phyloP scores from a whole-genome alignment of 176 grass and related monocot genomes.

The Aechmea fasciata region DNA sequence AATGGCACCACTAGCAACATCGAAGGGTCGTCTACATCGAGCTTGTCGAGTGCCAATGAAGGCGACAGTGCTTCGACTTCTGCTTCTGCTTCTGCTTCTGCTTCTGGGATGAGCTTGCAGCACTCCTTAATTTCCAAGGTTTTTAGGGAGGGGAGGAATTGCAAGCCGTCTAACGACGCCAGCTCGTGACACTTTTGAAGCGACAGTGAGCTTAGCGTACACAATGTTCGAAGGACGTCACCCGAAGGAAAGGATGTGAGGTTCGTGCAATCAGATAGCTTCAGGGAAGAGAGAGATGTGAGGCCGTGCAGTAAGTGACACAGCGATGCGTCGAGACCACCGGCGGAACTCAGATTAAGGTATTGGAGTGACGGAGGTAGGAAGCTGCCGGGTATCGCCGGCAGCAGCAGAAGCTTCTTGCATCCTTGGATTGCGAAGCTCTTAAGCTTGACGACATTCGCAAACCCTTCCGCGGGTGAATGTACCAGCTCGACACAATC shows the following conservation, averaged over 20 bases:
- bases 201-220: constrained; percentile 12
- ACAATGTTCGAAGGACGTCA: constrained; percentile 24
- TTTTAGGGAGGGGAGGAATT: constrained; percentile 18
- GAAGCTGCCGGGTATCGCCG: not conserved
- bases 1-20: constrained; percentile 28
- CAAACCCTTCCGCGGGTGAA: constrained; percentile 26
- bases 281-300: constrained; percentile 14
- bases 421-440: constrained; percentile 20
- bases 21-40: constrained; percentile 22
- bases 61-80: not conserved
- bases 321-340: constrained; percentile 23
- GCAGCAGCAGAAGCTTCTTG: constrained; percentile 11
- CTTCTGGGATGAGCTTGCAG: constrained; percentile 4
- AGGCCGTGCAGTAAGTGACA: constrained; percentile 25
- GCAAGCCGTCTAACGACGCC: constrained; percentile 29
- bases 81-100: not conserved
- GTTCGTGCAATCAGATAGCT: constrained; percentile 29
- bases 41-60: constrained; percentile 11
- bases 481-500: constrained; percentile 22
- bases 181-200: constrained; percentile 32
- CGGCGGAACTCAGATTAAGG: constrained; percentile 29
- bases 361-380: constrained; percentile 18
- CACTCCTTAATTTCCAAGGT: constrained; percentile 29
- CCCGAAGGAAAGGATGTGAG: constrained; percentile 24
- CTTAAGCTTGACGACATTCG: constrained; percentile 15